Conservation (phyloP, 2,329 filamentous ascomycete species). For the Trichoderma semiorbis region DNA sequence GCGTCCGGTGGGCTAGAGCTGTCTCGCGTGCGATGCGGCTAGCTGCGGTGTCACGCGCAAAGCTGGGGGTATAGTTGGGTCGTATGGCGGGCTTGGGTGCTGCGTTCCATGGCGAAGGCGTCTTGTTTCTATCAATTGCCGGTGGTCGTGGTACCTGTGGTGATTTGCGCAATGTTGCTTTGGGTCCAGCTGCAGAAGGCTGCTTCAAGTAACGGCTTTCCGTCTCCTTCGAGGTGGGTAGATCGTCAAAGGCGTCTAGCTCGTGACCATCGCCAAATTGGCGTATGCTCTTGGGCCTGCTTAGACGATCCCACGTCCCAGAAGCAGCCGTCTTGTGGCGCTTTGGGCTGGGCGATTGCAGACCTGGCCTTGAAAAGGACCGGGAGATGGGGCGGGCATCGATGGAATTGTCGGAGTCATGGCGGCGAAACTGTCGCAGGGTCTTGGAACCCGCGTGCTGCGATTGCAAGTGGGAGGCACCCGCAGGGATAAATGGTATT, state of each 20-base stretch:
- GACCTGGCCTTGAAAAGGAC: constrained; percentile 53
- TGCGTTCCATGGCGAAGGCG: constrained; percentile 52
- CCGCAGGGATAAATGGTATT: constrained; percentile 75
- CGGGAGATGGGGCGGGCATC: constrained; percentile 58
- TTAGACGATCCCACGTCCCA: constrained; percentile 63
- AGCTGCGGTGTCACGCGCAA: constrained; percentile 63
- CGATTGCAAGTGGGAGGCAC: constrained; percentile 67
- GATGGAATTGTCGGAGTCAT: constrained; percentile 71
- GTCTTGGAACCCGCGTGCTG: constrained; percentile 74
- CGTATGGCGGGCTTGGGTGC: constrained; percentile 50
- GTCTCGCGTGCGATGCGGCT: constrained; percentile 64
- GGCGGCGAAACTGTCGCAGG: constrained; percentile 69
- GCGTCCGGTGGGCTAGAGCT: constrained; percentile 56
- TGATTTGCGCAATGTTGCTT: constrained; percentile 54
- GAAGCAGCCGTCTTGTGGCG: constrained; percentile 42
- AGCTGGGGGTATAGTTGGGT: constrained; percentile 54
- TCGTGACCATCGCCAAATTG: constrained; percentile 89
- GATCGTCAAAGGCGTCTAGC: constrained; percentile 88
- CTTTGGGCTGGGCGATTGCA: constrained; percentile 60
- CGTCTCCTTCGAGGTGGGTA: constrained; percentile 78
- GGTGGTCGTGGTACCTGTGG: constrained; percentile 46
- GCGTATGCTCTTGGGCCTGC: constrained; percentile 56
- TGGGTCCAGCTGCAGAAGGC: constrained; percentile 67
- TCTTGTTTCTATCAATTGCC: constrained; percentile 50
- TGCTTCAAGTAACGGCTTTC: constrained; percentile 83